Evolutionary conservation across 768 basidiomycete species (phyloP), one percentile per base, ranked within the genome.

Genomic region (Lactarius quietus): DNA sequence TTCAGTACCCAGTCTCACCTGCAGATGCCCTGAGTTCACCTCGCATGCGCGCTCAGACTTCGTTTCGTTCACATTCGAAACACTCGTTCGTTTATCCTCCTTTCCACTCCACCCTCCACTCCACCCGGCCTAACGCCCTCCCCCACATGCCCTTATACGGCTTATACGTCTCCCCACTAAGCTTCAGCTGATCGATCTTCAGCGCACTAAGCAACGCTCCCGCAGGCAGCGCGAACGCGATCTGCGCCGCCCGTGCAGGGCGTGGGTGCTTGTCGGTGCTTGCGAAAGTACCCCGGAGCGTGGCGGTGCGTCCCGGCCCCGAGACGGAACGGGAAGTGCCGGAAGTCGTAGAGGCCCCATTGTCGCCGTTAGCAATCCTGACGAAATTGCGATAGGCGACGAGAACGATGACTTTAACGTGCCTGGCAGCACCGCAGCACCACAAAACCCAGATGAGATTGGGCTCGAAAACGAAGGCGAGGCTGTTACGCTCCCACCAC

Each of bases 131-230:
- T 20, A 78, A 73, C 38, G 84, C 83, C 45, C 81, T 79, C 54
- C 86, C 85, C 72, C 93, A 79, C 57, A 97, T 89, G 18, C 95
- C 94, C 75, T 95, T 96, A 78, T 90, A 96, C 14, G 91, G 90
- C 75, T 95, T 95, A 75, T 95, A 95, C 15, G 76, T 76, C 74
- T 95, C 92, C 15, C 89, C 87, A 3, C 81, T 86, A 31, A 92
- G 78, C 75, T 87, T 92, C 51, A 96, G 82, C 70, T 94, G 89
- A 64, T 95, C 92, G 5, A 96, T 87, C 70, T 90, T 92, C 54
- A 96, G 78, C n/a, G 89, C 82, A 7, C 92, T 92, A 74, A 88
- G 91, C 43, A 87, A 8, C 33, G 33, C 8, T 3, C 33, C 70
- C 33, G 33, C 33, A 3, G 33, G 33, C 33, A 33, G 33, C 33